These are phyloP conservation scores for Letharia columbiana DNA, from an alignment of 495 filamentous ascomycete genomes.

Conservation along the genomic window DNA sequence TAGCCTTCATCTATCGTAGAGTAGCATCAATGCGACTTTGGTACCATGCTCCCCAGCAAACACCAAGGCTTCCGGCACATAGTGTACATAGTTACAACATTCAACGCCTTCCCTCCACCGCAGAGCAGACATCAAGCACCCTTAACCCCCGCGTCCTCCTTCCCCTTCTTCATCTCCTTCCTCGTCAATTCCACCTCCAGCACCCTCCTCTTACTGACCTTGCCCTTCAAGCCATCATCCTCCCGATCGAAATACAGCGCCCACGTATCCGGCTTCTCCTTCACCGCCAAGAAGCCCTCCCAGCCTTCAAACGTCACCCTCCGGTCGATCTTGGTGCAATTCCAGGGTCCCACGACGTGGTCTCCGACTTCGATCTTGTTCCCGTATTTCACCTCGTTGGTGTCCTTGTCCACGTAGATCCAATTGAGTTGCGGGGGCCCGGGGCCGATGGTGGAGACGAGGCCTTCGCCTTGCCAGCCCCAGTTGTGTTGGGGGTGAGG, in stretches of 20 bases:
- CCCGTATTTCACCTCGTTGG: constrained; percentile 46
- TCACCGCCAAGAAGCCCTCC: constrained; percentile 44
- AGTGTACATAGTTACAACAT: neutral
- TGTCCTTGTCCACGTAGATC: constrained; percentile 54
- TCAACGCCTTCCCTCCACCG: no score
- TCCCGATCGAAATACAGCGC: constrained; percentile 42
- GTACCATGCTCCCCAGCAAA: neutral
- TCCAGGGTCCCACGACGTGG: constrained; percentile 49
- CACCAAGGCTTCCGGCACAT: neutral
- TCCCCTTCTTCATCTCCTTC: constrained; percentile 20
- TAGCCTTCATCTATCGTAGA: neutral
- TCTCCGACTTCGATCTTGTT: constrained; percentile 35
- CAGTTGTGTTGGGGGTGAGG: constrained; percentile 49
- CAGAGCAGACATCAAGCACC: neutral
- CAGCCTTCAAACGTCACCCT: constrained; percentile 46
- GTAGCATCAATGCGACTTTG: neutral
- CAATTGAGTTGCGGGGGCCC: constrained; percentile 57
- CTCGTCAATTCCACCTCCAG: constrained; percentile 18
- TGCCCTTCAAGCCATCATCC: constrained; percentile 32
- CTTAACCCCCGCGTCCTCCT: constrained; percentile 14
- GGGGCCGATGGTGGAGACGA: constrained; percentile 50
- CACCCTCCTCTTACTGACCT: constrained; percentile 13
- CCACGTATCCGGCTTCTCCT: constrained; percentile 36
- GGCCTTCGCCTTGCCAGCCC: constrained; percentile 35
- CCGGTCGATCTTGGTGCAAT: constrained; percentile 47